Percentiles rank a stretch among this genome's conserved stretches.
phyloP scores from a whole-genome alignment of 2,329 filamentous ascomycete species.

The Ceratocystis lukuohia region DNA sequence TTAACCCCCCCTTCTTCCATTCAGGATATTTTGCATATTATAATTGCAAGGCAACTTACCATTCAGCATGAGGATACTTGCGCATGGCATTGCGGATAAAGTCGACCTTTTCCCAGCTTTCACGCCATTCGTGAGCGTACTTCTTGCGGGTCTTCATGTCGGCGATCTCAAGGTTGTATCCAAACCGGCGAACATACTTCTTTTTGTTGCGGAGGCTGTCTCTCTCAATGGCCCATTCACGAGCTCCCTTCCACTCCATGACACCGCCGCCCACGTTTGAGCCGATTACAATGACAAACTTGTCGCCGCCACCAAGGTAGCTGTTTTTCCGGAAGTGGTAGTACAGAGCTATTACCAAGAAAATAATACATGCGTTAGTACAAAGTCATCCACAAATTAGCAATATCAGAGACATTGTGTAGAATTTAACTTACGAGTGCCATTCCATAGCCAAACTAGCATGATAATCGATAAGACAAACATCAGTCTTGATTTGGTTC shows the following conservation, averaged over 20 bases:
- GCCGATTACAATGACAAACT: slow-evolving; percentile 83
- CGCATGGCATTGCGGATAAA: slow-evolving; percentile 75
- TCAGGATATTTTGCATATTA: too few species aligned
- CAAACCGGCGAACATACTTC: slow-evolving; percentile 75
- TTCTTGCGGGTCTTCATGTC: slow-evolving; percentile 99
- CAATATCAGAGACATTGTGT: neutral
- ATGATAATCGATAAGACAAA: slow-evolving; percentile 47
- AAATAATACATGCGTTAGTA: neutral
- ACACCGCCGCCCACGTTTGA: slow-evolving; percentile 93
- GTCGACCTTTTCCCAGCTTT: slow-evolving; percentile 99
- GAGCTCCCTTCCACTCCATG: slow-evolving; percentile 96
- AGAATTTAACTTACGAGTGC: slow-evolving; percentile 49
- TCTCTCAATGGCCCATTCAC: slow-evolving; percentile 95
- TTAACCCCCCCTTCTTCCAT: neutral
- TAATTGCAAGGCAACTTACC: slow-evolving; percentile 43
- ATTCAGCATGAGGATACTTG: slow-evolving; percentile 93
- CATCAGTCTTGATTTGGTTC: slow-evolving; percentile 49
- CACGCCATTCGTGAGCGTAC: slow-evolving; percentile 97
- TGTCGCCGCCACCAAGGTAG: slow-evolving; percentile 69
- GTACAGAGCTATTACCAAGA: slow-evolving; percentile 32
- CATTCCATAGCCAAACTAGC: slow-evolving; percentile 52
- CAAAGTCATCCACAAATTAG: neutral
- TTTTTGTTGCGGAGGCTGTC: slow-evolving; percentile 94
- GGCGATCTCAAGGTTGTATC: slow-evolving; percentile 88
- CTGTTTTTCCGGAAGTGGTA: slow-evolving; percentile 58